Percentiles rank a stretch among this genome's conserved stretches.
Conservation (phyloP, 768 basidiomycete genomes). For the Pleurotus salmoneostramineus region DNA sequence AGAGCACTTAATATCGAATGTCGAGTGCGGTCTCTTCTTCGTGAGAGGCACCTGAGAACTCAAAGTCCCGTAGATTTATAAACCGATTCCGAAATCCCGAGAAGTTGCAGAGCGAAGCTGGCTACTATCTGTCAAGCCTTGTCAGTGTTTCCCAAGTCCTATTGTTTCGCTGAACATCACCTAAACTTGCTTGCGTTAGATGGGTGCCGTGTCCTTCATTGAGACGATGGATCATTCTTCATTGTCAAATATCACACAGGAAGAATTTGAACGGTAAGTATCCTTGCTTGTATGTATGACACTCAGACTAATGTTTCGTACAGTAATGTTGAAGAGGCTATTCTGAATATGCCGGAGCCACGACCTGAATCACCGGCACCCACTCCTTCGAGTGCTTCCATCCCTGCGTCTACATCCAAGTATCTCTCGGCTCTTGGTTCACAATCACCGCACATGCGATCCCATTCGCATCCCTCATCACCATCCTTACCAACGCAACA, state of each 20-base stretch:
- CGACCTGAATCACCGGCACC: conserved; percentile 16
- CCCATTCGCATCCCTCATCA: conserved; percentile 18
- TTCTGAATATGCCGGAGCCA: conserved; percentile 38
- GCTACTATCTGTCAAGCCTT: conserved; percentile 94
- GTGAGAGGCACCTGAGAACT: background rate
- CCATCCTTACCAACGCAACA: conserved; percentile 10
- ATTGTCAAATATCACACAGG: conserved; percentile 89
- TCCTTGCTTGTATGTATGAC: background rate
- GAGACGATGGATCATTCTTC: conserved; percentile 97
- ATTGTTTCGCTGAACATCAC: background rate
- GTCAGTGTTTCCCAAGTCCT: conserved; percentile 37
- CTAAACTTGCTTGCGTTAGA: conserved; percentile 39
- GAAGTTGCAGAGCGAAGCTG: conserved; percentile 92
- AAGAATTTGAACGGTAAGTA: conserved; percentile 81
- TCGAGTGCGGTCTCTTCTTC: conserved; percentile 61
- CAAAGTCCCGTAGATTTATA: conserved; percentile 65
- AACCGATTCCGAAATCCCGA: conserved; percentile 88
- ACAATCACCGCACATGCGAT: conserved; percentile 29
- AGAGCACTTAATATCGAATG: conserved; percentile 87
- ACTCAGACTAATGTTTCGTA: background rate
- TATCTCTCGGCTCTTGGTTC: conserved; percentile 30
- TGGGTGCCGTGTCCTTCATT: conserved; percentile 95
- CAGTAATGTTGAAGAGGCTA: conserved; percentile 52
- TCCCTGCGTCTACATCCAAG: conserved; percentile 12
- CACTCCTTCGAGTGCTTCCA: conserved; percentile 8